These are phyloP conservation scores for Neltuma alba DNA, from an alignment of 306 rosid species.

Conservation along the genomic window DNA sequence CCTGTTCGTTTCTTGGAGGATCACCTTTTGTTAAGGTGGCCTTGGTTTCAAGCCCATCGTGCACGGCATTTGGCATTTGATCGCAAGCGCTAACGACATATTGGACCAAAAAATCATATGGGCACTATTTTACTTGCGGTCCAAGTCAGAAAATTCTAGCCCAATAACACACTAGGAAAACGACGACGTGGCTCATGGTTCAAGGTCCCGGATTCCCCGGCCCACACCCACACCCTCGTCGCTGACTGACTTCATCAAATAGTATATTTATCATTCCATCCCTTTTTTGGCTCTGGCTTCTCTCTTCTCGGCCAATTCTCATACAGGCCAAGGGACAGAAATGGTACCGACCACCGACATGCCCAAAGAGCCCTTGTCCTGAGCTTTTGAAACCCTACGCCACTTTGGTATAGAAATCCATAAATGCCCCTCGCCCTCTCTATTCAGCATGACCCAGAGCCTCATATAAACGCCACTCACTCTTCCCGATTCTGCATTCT, in stretches of 20 bases:
- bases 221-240: not conserved
- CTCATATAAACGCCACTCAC: slow-evolving; percentile 11
- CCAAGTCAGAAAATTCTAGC: not conserved
- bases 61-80: not conserved
- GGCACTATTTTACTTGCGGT: not conserved
- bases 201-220: not conserved
- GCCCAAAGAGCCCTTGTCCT: slow-evolving; percentile 23
- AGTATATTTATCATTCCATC: not conserved
- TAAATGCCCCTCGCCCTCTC: slow-evolving; percentile 49
- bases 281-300: not conserved
- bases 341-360: slow-evolving; percentile 18
- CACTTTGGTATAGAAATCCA: slow-evolving; percentile 43
- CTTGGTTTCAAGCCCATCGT: not conserved
- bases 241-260: not conserved
- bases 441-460: not conserved
- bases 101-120: not conserved
- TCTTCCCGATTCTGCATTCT: not conserved
- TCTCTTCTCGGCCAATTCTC: not conserved
- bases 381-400: slow-evolving; percentile 34
- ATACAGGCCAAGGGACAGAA: slow-evolving; percentile 11
- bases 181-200: not conserved
- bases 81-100: not conserved
- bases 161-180: not conserved
- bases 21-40: not conserved
- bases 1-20: not conserved